phyloP scores from a whole-genome alignment of 1,284 basidiomycete genomes.

The Vanrija sp. region DNA sequence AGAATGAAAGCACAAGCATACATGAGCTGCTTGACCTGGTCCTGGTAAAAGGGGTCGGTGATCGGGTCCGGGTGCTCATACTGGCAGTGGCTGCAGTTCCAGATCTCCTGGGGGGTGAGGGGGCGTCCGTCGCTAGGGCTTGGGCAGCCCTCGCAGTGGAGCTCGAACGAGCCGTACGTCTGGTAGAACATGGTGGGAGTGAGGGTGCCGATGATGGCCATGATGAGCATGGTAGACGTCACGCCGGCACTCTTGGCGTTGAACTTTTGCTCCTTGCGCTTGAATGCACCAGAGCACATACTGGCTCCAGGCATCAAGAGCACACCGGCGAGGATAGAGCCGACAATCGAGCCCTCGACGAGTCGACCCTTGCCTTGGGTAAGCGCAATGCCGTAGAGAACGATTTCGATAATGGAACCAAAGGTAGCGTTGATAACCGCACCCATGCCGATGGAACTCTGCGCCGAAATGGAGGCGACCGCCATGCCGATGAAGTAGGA shows the following conservation, averaged over 20 bases:
- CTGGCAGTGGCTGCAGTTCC: slow-evolving; percentile 88
- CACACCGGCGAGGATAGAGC: slow-evolving; percentile 89
- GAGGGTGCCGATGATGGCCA: slow-evolving; percentile 97
- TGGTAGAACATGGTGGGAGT: slow-evolving; percentile 98
- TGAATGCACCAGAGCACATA: slow-evolving; percentile 92
- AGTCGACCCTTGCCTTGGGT: slow-evolving; percentile 85
- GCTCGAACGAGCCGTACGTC: slow-evolving; percentile 93
- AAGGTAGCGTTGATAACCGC: slow-evolving; percentile 99
- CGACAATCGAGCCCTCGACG: slow-evolving; percentile 96
- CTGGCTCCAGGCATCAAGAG: slow-evolving; percentile 94
- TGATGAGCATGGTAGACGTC: slow-evolving; percentile 98
- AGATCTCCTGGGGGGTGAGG: slow-evolving; percentile 55
- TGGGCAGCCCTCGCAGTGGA: slow-evolving; percentile 90
- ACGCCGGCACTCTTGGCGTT: slow-evolving; percentile 98
- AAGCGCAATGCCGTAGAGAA: slow-evolving; percentile 87
- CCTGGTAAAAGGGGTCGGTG: slow-evolving; percentile 93
- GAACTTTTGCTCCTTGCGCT: slow-evolving; percentile 93
- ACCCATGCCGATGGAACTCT: slow-evolving; percentile 98
- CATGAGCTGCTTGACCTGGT: slow-evolving; percentile 88
- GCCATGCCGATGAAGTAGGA: slow-evolving; percentile 99
- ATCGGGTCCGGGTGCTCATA: slow-evolving; percentile 93
- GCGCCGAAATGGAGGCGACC: slow-evolving; percentile 95
- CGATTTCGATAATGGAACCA: slow-evolving; percentile 95
- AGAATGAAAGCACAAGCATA: slow-evolving; percentile 89
- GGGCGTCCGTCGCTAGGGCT: slow-evolving; percentile 22